These are phyloP conservation scores for Phaseolus coccineus DNA, from an alignment of 331 rosid species.

Conservation along the genomic window DNA sequence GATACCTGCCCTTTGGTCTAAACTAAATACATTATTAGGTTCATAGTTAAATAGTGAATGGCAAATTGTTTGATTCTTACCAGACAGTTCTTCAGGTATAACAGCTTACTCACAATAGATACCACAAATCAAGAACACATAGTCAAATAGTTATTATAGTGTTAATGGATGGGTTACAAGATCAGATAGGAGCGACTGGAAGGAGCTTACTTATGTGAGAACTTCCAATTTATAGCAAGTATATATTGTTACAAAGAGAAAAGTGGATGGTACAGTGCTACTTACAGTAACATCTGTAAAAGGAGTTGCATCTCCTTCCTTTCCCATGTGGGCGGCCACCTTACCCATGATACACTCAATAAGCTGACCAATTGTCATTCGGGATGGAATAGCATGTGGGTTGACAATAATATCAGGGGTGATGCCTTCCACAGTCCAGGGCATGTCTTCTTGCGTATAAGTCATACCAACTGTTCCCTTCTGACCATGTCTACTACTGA, in stretches of 20 bases:
- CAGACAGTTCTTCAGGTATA: neutral
- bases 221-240: conserved; percentile 18
- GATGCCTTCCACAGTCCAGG: conserved; percentile 98
- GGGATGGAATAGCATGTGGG: conserved; percentile 99
- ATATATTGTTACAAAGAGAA: neutral
- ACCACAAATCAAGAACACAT: neutral
- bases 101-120: neutral
- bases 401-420: conserved; percentile 98
- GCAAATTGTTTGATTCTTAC: neutral
- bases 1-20: neutral
- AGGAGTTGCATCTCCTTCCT: conserved; percentile 93
- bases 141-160: neutral
- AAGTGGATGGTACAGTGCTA: conserved; percentile 13
- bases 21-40: neutral
- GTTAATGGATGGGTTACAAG: neutral
- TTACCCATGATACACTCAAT: conserved; percentile 99
- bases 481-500: conserved; percentile 98
- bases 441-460: conserved; percentile 99
- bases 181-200: neutral
- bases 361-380: conserved; percentile 99
- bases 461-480: conserved; percentile 98
- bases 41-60: conserved; percentile 1
- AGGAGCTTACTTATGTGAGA: conserved; percentile 9
- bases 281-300: conserved; percentile 66
- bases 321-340: conserved; percentile 99